Base-by-base conservation (phyloP, 2,329 filamentous ascomycete species). In the Fusarium graminum region DNA sequence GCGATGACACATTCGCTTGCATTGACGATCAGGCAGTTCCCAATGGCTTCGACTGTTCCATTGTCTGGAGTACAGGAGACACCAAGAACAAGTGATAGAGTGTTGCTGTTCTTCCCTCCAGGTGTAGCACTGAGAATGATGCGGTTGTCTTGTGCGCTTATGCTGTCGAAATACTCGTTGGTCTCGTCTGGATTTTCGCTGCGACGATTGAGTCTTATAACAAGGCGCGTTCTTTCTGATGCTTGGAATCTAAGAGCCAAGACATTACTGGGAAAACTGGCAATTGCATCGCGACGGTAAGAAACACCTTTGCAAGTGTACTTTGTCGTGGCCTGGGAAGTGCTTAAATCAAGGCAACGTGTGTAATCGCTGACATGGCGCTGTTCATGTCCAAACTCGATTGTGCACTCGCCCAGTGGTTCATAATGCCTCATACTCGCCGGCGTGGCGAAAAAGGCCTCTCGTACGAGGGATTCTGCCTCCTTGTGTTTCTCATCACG, bases 201-300 rank as follows among this genome's bases (percentile, higher is more conserved):
- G 7, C 53, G 51, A 2, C 73, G 61, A 17, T 58, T 73, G 12
- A 78, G 41, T 3, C 72, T 64, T 1, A 76, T 14, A 1, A 73
- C 46, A 9, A 75, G 68, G 4, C 66, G 68, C 1, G 73, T 59
- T 19, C 52, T 51, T 13, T 71, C 59, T 4, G 69, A 65, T 10
- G 71, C 64, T 4, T 59, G 57, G 2, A 73, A 64, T 9, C 40
- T 57, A n/a, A 61, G 60, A 30, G 41, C 67, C 14, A 84, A 65
- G 4, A 80, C 74, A 28, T 77, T 74, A 25, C 81, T 78, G 1
- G 81, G 77, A 54, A 78, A 76, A 59, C 79, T 82, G 25, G 80
- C 79, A 38, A 84, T 69, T 11, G 74, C 70, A 54, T 83, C 76
- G 11, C 81, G 76, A 28, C 69, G 65, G 40, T 74, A 72, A 1